These are phyloP conservation scores for Coemansia sp. DNA, from an alignment of 192 early-diverging fungal species.

Conservation along the genomic window DNA sequence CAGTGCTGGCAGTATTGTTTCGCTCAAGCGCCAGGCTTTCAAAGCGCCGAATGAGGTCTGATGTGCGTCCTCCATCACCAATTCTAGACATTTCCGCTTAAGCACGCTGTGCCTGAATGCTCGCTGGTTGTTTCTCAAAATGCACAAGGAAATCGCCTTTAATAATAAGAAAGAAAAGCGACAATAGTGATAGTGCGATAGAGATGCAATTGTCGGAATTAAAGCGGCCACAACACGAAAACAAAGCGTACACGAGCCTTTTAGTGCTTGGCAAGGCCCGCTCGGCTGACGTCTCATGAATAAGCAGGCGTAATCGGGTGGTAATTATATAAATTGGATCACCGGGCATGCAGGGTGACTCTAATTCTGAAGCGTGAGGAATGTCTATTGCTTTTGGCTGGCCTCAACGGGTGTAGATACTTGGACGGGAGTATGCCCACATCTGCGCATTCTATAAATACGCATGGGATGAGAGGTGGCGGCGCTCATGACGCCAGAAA, in stretches of 20 bases:
- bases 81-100: constrained; percentile 10
- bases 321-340: too few species aligned
- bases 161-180: not conserved
- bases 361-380: too few species aligned
- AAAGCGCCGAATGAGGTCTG: constrained; percentile 44
- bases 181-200: not conserved
- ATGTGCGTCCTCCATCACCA: constrained; percentile 25
- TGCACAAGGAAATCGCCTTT: not conserved
- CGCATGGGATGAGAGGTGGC: not conserved
- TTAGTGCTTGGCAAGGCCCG: too few species aligned
- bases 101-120: too few species aligned
- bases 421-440: too few species aligned
- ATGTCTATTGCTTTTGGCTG: too few species aligned
- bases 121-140: not conserved
- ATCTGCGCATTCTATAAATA: constrained; percentile 2
- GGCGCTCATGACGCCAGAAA: not conserved
- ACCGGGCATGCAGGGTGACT: too few species aligned
- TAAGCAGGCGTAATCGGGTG: too few species aligned
- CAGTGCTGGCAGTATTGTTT: not conserved
- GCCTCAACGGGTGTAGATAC: too few species aligned
- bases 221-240: too few species aligned
- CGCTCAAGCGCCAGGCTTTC: constrained; percentile 33
- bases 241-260: too few species aligned
- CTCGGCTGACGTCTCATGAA: too few species aligned
- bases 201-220: not conserved